Base-by-base conservation (phyloP, 345 rosid genomes). In the Citrus glauca region DNA sequence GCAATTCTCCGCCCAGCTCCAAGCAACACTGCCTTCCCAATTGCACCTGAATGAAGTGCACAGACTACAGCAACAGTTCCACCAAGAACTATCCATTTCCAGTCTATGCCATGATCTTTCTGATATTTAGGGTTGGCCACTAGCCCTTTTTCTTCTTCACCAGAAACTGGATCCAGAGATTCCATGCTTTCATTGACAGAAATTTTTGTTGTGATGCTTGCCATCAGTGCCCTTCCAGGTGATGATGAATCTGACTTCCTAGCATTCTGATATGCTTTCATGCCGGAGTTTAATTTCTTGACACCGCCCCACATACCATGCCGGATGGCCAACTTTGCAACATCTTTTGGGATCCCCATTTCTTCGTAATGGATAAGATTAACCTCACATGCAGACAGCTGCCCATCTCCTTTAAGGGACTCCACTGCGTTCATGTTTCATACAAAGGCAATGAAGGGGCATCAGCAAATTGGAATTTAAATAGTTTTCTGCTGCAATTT, bases 231-330 rank as follows among this genome's bases (percentile, higher is more conserved):
- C 14, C 90, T 82, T 82, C 93, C 82, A n/a, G 99, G 91, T 28
- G 94, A 77, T 80, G 90, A 60, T 14, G 82, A 55, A 35, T 88
- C 94, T 16, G 84, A 32, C 86, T 86, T 90, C 81, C 94, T 83
- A 10, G 89, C 92, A n/a, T 85, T 85, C 86, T 94, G 98, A 85
- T 94, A 96, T 1, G 91, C 92, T 81, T 97, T 89, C 88, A 96
- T 77, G 42, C 98, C 98, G 0, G 91, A 86, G 81, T 94, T 93
- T 73, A 94, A 81, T 81, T 94, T 96, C 87, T 91, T 96, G 61
- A 92, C 91, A 0, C 98, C 89, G 78, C 98, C 99, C 99, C 99
- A 96, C 98, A 94, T 94, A 70, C 95, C 99, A 77, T 91, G 99
- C 13, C 98, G 93, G 60, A 96, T 82, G 40, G 95, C 99, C 84